Conservation (phyloP, 169 alveolate genomes). For the Toxoplasma gondii region DNA sequence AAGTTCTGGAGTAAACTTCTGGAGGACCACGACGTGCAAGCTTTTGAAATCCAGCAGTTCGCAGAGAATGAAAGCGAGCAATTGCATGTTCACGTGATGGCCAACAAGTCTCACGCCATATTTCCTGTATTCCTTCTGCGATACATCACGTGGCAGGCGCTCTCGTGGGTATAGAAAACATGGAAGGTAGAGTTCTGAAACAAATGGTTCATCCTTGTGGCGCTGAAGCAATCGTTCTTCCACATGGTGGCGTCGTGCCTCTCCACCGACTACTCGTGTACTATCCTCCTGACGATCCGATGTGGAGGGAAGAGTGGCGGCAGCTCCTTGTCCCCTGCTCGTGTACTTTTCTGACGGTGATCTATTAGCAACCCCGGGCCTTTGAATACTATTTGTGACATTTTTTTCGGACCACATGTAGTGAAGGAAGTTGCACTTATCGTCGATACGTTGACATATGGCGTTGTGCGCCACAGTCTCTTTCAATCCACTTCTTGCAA, state of each 20-base stretch:
- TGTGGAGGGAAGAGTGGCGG: no score
- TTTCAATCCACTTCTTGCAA: conserved; percentile 32
- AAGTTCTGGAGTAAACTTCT: conserved; percentile 16
- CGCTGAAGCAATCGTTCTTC: background rate
- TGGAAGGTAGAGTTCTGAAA: background rate
- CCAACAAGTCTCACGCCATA: conserved; percentile 45
- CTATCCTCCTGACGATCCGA: background rate
- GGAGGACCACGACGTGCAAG: conserved; percentile 49
- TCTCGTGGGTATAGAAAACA: conserved; percentile 42
- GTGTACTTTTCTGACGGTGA: no score
- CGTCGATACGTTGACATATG: background rate
- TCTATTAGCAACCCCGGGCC: background rate
- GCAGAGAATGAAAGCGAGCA: conserved; percentile 59
- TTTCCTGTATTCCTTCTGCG: conserved; percentile 33
- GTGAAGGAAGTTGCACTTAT: conserved; percentile 38
- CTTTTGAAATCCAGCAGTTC: conserved; percentile 50
- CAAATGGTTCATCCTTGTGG: background rate
- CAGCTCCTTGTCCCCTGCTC: no score
- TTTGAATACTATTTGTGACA: background rate
- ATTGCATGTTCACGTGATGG: conserved; percentile 39
- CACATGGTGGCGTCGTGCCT: background rate
- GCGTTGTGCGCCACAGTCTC: conserved; percentile 43
- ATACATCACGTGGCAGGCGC: conserved; percentile 6
- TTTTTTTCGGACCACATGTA: background rate
- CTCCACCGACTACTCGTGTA: background rate